These are phyloP conservation scores for Macaranga tanarius DNA, from an alignment of 441 rosid species.

Conservation along the genomic window DNA sequence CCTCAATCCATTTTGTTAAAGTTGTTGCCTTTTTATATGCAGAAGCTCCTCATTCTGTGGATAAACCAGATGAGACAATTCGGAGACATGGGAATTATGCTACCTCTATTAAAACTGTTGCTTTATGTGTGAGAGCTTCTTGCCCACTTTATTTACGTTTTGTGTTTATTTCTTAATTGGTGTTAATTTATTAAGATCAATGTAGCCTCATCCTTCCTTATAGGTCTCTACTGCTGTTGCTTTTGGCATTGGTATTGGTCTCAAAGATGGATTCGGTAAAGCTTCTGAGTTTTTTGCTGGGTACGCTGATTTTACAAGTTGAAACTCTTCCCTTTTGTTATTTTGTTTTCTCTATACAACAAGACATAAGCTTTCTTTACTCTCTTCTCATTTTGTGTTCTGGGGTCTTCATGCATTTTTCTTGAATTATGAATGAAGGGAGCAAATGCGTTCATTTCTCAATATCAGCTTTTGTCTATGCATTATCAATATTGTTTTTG, in stretches of 20 bases:
- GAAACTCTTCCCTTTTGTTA: too few relatives aligned
- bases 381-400: too few relatives aligned
- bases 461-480: not conserved
- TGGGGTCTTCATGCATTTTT: too few relatives aligned
- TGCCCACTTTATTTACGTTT: conserved; percentile 5
- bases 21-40: conserved; percentile 21
- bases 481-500: not conserved
- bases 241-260: conserved; percentile 77
- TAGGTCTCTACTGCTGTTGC: conserved; percentile 76
- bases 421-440: too few relatives aligned
- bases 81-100: conserved; percentile 36
- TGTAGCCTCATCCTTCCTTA: conserved; percentile 24
- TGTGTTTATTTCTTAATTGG: conserved; percentile 5
- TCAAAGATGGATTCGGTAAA: conserved; percentile 73
- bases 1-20: not conserved
- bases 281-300: conserved; percentile 94
- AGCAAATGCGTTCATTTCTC: too few relatives aligned
- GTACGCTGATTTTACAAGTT: conserved; percentile 40
- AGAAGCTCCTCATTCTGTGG: conserved; percentile 41
- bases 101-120: conserved; percentile 73
- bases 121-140: conserved; percentile 62
- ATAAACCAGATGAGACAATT: conserved; percentile 30
- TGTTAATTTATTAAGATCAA: conserved; percentile 20
- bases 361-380: too few relatives aligned
- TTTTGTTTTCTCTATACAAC: not conserved